A percentile compares a stretch with the other conserved stretches of the same genome.
Conservation (phyloP, 495 filamentous ascomycete species). For the Cercophora sp. region DNA sequence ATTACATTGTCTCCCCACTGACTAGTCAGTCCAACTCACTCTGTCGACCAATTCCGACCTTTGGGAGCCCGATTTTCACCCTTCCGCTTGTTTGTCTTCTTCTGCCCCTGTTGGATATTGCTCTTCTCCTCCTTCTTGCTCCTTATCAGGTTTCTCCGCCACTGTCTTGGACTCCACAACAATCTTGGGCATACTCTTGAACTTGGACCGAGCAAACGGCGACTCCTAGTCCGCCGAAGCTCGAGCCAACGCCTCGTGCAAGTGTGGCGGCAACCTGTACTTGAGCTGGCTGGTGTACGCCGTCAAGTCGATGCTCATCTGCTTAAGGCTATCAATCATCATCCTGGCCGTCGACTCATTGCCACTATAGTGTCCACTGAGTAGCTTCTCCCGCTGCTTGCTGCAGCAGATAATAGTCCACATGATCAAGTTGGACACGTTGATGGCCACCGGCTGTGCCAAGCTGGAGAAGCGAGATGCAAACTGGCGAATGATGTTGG, state of each 20-base stretch:
- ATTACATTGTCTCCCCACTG: no score
- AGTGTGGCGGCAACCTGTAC: constrained; percentile 68
- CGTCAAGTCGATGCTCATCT: constrained; percentile 81
- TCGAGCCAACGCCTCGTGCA: constrained; percentile 78
- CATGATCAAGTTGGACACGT: constrained; percentile 82
- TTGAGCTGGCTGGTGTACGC: constrained; percentile 92
- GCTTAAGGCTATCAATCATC: constrained; percentile 66
- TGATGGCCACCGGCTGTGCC: constrained; percentile 72
- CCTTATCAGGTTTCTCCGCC: no score
- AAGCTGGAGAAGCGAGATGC: constrained; percentile 73
- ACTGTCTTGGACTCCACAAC: background rate
- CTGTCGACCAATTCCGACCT: no score
- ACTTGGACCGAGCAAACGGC: background rate
- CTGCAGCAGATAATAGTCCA: constrained; percentile 88
- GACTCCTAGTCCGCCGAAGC: constrained; percentile 60
- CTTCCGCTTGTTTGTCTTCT: no score
- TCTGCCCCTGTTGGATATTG: no score
- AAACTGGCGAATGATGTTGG: constrained; percentile 65
- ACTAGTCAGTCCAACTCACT: no score
- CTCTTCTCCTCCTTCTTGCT: no score
- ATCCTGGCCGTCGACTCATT: constrained; percentile 61
- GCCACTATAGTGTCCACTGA: constrained; percentile 63
- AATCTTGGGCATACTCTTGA: background rate
- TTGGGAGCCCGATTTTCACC: no score
- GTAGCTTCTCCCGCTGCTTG: constrained; percentile 64